Evolutionary conservation across 768 basidiomycete species (phyloP).

Genomic region (Suillus occidentalis): DNA sequence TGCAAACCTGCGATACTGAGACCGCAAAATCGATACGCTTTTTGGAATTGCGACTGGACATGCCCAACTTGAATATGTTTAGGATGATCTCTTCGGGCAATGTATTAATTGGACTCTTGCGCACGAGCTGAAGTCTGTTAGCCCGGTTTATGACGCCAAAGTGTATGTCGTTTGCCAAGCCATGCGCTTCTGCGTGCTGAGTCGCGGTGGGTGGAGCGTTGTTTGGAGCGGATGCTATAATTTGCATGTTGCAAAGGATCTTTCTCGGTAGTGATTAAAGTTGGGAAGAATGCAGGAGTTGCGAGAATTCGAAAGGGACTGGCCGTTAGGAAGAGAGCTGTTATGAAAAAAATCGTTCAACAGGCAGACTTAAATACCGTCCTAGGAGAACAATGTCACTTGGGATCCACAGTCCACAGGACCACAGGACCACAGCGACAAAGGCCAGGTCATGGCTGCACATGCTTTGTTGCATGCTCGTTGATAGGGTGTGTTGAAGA

Average conservation of each 20-base stretch:
- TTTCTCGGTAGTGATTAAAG: background rate
- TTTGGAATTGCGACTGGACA: background rate
- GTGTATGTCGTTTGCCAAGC: background rate
- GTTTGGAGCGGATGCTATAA: background rate
- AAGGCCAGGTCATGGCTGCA: background rate
- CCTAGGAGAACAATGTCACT: background rate
- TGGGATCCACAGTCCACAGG: background rate
- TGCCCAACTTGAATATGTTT: slow-evolving; percentile 11
- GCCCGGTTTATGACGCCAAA: background rate
- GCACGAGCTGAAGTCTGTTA: background rate
- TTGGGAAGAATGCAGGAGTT: background rate
- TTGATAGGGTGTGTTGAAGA: background rate
- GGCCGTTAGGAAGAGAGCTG: background rate
- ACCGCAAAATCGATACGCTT: slow-evolving; percentile 20
- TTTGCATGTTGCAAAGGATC: background rate
- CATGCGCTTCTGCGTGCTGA: background rate
- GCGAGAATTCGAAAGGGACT: background rate
- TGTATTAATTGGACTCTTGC: background rate
- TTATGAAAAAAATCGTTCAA: background rate
- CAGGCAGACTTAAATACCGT: background rate
- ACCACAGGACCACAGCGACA: background rate
- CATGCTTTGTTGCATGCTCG: background rate
- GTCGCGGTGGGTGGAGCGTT: background rate
- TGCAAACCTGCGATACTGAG: slow-evolving; percentile 43
- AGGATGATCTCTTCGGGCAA: slow-evolving; percentile 10